Evolutionary conservation across 768 basidiomycete species (phyloP).

Genomic region (Arthromyces matolae): DNA sequence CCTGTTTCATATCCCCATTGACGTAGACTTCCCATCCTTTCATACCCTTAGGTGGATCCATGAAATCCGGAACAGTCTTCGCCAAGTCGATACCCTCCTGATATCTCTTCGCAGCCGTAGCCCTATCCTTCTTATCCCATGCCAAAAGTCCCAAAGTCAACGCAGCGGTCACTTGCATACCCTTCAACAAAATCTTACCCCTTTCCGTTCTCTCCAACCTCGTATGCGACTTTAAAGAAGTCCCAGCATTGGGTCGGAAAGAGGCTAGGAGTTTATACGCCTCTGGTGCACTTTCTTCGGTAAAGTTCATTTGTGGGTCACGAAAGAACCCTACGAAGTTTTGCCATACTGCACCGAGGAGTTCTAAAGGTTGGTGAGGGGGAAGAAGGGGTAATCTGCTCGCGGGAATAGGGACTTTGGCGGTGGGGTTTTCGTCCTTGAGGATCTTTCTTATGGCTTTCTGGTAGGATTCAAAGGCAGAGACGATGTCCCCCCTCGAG

Average conservation of each 20-base stretch:
- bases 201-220: constrained; percentile 19
- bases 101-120: constrained; percentile 31
- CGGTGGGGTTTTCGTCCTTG: constrained; percentile 23
- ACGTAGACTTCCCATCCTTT: constrained; percentile 23
- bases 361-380: constrained; percentile 19
- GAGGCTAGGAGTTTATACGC: constrained; percentile 27
- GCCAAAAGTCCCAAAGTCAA: constrained; percentile 29
- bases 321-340: constrained; percentile 28
- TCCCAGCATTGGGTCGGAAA: constrained; percentile 21
- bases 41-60: constrained; percentile 7
- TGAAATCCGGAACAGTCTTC: constrained; percentile 21
- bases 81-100: constrained; percentile 28
- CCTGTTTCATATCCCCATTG: constrained; percentile 17
- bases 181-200: constrained; percentile 27
- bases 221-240: constrained; percentile 15
- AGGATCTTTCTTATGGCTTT: constrained; percentile 26
- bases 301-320: constrained; percentile 18
- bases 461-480: constrained; percentile 26
- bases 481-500: constrained; percentile 8
- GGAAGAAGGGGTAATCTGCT: constrained; percentile 14
- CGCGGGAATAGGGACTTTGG: constrained; percentile 8
- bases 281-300: constrained; percentile 22
- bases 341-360: constrained; percentile 24
- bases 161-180: constrained; percentile 27
- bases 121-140: constrained; percentile 29